Percentiles rank a stretch among this genome's conserved stretches.
phyloP scores from a whole-genome alignment of 495 filamentous ascomycete species.

The Pseudevernia furfuracea region DNA sequence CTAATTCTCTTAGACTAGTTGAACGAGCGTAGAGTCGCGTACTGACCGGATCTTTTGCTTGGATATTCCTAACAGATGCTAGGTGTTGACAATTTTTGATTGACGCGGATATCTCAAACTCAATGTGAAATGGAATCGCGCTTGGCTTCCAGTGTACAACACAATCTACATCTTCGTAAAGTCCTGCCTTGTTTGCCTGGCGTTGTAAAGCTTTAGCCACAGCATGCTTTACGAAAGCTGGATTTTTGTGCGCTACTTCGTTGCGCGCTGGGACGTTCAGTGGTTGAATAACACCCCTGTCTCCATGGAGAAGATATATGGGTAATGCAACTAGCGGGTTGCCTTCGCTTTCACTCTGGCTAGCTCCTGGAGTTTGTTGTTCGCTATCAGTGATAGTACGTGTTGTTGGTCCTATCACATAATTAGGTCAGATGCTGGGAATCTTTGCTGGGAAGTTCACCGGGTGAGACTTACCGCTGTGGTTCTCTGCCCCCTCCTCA shows the following conservation, averaged over 20 bases:
- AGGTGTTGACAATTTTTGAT: slow-evolving; percentile 4
- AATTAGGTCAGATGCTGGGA: background rate
- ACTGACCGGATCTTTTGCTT: slow-evolving; percentile 7
- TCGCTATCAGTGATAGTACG: background rate
- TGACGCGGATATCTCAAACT: background rate
- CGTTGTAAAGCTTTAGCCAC: background rate
- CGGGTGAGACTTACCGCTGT: background rate
- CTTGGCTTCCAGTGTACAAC: slow-evolving; percentile 7
- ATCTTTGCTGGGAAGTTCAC: background rate
- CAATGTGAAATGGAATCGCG: slow-evolving; percentile 11
- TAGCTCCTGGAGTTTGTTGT: background rate
- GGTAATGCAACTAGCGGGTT: background rate
- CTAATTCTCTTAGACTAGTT: background rate
- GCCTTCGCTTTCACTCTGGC: background rate
- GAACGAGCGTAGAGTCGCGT: background rate
- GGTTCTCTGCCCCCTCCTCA: background rate
- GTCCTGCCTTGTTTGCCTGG: background rate
- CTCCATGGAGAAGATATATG: background rate
- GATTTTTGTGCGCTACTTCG: slow-evolving; percentile 6
- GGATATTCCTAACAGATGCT: slow-evolving; percentile 3
- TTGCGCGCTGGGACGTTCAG: slow-evolving; percentile 4
- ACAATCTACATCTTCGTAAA: slow-evolving; percentile 3
- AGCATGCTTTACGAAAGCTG: background rate
- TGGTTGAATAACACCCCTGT: background rate
- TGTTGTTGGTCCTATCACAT: background rate